Conservation (phyloP, 2,329 filamentous ascomycete genomes). For the Paracorniculantispora psalliotae region DNA sequence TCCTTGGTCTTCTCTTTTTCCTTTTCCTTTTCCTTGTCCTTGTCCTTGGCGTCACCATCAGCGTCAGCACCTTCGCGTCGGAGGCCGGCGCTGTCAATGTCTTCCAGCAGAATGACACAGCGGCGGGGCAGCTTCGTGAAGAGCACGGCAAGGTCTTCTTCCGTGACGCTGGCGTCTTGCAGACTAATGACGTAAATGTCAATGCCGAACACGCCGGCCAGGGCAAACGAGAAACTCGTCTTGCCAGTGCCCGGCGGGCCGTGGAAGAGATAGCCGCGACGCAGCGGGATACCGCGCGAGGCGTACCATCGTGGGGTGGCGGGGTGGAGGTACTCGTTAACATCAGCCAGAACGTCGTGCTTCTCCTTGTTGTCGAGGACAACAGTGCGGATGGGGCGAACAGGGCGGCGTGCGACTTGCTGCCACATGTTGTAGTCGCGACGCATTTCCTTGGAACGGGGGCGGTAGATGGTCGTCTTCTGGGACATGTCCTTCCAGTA, state of each 20-base stretch:
- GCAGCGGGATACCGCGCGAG: constrained; percentile 67
- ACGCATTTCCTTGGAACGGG: constrained; percentile 41
- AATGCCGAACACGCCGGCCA: constrained; percentile 61
- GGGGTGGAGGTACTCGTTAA: constrained; percentile 74
- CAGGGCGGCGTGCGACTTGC: constrained; percentile 57
- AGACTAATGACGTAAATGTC: constrained; percentile 59
- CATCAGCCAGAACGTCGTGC: constrained; percentile 59
- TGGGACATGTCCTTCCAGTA: constrained; percentile 49
- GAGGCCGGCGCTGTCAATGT: constrained; percentile 63
- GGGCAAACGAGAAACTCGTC: constrained; percentile 60
- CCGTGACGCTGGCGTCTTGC: constrained; percentile 54
- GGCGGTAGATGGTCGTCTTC: constrained; percentile 55
- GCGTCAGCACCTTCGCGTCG: constrained; percentile 30
- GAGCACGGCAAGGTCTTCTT: constrained; percentile 54
- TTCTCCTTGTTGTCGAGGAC: constrained; percentile 67
- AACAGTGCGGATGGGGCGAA: constrained; percentile 69
- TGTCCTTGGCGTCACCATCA: constrained; percentile 22
- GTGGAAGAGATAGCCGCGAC: constrained; percentile 72
- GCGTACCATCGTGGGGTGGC: constrained; percentile 68
- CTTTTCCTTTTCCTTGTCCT: constrained; percentile 40
- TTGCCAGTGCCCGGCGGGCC: constrained; percentile 73
- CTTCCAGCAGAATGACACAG: constrained; percentile 63
- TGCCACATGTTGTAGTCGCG: constrained; percentile 47
- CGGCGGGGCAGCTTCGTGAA: constrained; percentile 57
- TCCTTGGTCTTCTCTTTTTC: constrained; percentile 29